phyloP scores from a whole-genome alignment of 768 basidiomycete species.

The Suillus sp. region DNA sequence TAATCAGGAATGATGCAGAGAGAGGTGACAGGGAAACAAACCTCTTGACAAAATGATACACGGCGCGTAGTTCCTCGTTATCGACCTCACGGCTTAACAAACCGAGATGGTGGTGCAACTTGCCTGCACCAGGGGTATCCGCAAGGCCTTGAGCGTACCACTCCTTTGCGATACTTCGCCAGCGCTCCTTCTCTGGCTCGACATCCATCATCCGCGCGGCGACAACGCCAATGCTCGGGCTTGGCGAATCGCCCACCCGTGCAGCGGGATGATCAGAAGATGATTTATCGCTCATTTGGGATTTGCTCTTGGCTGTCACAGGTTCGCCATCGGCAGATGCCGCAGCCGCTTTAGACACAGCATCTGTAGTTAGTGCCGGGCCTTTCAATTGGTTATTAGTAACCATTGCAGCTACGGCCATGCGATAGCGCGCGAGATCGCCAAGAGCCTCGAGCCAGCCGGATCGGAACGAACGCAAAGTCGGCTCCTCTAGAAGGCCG shows the following conservation, averaged over 20 bases:
- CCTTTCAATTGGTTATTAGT: conserved; percentile 48
- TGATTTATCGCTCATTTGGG: conserved; percentile 25
- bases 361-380: conserved; percentile 54
- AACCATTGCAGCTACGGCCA: conserved; percentile 92
- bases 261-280: conserved; percentile 53
- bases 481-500: conserved; percentile 80
- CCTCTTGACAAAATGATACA: conserved; percentile 98
- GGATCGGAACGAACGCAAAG: conserved; percentile 65
- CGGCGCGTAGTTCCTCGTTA: conserved; percentile 76
- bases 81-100: conserved; percentile 83
- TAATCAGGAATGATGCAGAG: conserved; percentile 5
- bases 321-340: conserved; percentile 27
- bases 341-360: conserved; percentile 50
- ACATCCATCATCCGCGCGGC: conserved; percentile 83
- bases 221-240: conserved; percentile 80
- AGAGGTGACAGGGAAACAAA: conserved; percentile 36
- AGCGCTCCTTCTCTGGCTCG: conserved; percentile 89
- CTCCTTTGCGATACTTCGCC: conserved; percentile 85
- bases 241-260: conserved; percentile 64
- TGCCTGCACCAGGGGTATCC: conserved; percentile 91
- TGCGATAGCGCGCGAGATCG: conserved; percentile 91
- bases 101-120: conserved; percentile 93
- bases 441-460: conserved; percentile 97
- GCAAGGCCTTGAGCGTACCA: conserved; percentile 91
- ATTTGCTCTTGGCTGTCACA: conserved; percentile 41